Evolutionary conservation across 306 rosid genomes (phyloP), one percentile per base, ranked within the genome.

Genomic region (Purshia tridentata): DNA sequence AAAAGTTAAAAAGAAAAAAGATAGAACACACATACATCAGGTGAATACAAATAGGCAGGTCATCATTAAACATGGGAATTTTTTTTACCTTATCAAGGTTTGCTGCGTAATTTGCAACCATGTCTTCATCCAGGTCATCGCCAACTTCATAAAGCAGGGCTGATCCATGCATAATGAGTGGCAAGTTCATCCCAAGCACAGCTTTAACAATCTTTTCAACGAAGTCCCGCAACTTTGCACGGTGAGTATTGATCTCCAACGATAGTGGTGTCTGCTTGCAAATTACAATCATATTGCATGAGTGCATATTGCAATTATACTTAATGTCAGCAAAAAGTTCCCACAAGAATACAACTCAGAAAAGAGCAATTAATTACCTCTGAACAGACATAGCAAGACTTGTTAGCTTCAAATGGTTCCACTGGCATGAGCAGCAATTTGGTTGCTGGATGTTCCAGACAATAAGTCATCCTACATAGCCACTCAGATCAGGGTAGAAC

Each of bases 381-480:
- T 6, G 99, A 95, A 79, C 99, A 95, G 77, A 95, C 99, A 78
- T 95, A 95, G 80, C 99, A 95, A 37, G 97, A 88, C 75, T 88
- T 87, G 78, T 90, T 92, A 29, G 97, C 93, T 73, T 91, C 98
- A 87, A 90, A 90, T 66, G 98, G 99, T 75, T 88, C 97, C 85
- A 95, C 98, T 3, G 99, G 99, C 98, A 95, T 92, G 68, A 95
- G 92, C 76, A 95, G 80, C 90, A 88, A 81, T 84, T 88, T 95
- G 81, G 82, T 90, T 37, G 95, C 69, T 74, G 98, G 99, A 81
- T 91, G 89, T 74, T 95, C 99, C 55, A 90, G 85, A 78, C 99
- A 95, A 84, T 91, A 95, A 23, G 99, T 91, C 97, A 92, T 91
- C 89, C 99, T 95, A 72, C 42, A 23, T 22, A 77, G 23, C 81